These are phyloP conservation scores for Arxiozyma heterogenica DNA, from an alignment of 1,139 yeast species.

Conservation along the genomic window DNA sequence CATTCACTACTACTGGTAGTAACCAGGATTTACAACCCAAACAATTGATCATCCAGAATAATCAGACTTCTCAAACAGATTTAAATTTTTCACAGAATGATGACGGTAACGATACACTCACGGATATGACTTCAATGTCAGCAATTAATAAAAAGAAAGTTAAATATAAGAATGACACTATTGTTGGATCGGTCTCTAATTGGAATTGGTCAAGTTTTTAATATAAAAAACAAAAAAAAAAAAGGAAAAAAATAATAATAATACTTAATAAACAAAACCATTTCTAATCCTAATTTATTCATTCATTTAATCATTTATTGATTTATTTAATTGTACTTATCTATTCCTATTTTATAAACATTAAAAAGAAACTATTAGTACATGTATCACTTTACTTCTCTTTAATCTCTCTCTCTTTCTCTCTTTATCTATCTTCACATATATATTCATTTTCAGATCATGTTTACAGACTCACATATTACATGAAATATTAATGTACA, in stretches of 20 bases:
- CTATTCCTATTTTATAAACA: neutral
- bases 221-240: no score
- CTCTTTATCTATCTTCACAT: no score
- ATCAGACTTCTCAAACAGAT: neutral
- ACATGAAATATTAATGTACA: no score
- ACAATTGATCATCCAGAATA: neutral
- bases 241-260: neutral
- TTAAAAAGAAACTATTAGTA: neutral
- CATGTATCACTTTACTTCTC: neutral
- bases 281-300: neutral
- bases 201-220: slow-evolving; percentile 73
- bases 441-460: neutral
- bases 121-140: slow-evolving; percentile 3
- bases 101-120: neutral
- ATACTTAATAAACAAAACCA: neutral
- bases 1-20: slow-evolving; percentile 6
- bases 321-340: slow-evolving; percentile 1
- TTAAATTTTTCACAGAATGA: neutral
- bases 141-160: slow-evolving; percentile 7
- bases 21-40: slow-evolving; percentile 8
- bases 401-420: no score
- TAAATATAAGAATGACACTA: slow-evolving; percentile 19
- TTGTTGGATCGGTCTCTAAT: slow-evolving; percentile 54
- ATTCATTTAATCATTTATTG: neutral
- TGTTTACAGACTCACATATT: neutral